Evolutionary conservation across 2,329 filamentous ascomycete species (phyloP).

Genomic region (Fusarium sp.): DNA sequence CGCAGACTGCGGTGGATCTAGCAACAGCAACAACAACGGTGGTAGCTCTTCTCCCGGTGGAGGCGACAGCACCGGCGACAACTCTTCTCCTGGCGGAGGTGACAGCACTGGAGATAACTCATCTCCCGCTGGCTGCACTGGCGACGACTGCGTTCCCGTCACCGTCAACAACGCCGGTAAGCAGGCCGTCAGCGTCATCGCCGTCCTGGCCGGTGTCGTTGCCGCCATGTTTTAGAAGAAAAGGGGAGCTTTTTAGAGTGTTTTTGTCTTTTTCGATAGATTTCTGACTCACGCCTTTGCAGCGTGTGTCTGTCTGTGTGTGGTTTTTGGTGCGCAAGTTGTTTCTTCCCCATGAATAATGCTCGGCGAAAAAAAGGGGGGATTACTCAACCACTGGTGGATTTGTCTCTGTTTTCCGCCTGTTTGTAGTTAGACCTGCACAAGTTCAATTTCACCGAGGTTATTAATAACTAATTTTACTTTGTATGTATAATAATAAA

Average conservation of each 20-base stretch:
- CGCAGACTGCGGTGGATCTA: background rate
- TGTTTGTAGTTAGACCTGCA: constrained; percentile 35
- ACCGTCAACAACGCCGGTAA: constrained; percentile 38
- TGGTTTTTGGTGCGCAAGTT: constrained; percentile 1
- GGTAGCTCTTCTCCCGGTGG: background rate
- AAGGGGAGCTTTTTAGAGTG: no score
- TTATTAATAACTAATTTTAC: constrained; percentile 24
- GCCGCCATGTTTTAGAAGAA: constrained; percentile 37
- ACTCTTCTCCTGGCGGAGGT: background rate
- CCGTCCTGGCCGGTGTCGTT: constrained; percentile 37
- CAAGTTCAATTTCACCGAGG: constrained; percentile 25
- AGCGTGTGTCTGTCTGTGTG: background rate
- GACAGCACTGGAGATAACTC: no score
- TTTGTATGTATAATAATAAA: constrained; percentile 18
- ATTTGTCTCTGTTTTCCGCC: constrained; percentile 24
- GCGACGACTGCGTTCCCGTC: constrained; percentile 18
- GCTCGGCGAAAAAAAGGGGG: constrained; percentile 11
- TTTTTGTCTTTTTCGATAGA: constrained; percentile 1
- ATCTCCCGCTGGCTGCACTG: background rate
- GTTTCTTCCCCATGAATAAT: constrained; percentile 4
- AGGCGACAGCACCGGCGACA: background rate
- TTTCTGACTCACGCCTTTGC: no score
- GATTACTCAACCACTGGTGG: constrained; percentile 17
- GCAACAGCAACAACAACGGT: background rate
- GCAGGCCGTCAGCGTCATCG: constrained; percentile 40